Evolutionary conservation across 1,139 yeast species (phyloP).

Genomic region (Geotrichum aggregatum): DNA sequence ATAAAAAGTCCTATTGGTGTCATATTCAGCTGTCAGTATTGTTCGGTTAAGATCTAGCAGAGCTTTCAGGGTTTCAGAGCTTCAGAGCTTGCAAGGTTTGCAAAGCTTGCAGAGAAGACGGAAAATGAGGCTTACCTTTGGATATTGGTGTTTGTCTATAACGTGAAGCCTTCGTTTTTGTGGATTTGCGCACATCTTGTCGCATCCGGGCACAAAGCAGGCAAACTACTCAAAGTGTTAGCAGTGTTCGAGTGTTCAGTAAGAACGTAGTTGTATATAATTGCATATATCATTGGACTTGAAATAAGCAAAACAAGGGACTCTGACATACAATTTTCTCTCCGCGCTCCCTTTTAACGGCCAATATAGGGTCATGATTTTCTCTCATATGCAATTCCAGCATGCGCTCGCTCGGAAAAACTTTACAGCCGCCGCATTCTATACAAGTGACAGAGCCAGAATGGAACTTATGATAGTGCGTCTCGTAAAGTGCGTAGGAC

Average conservation of each 20-base stretch:
- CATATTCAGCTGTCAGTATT: neutral
- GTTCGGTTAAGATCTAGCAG: too few species aligned
- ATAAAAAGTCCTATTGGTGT: constrained; percentile 17
- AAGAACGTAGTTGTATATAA: too few species aligned
- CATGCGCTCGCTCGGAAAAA: constrained; percentile 44
- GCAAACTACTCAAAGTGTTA: constrained; percentile 30
- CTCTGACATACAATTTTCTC: constrained; percentile 34
- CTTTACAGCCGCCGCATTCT: constrained; percentile 43
- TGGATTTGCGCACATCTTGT: constrained; percentile 38
- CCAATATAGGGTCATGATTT: constrained; percentile 50
- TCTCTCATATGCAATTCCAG: constrained; percentile 53
- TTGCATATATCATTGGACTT: neutral
- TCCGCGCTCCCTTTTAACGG: constrained; percentile 42
- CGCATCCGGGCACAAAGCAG: constrained; percentile 46
- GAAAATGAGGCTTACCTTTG: constrained; percentile 35
- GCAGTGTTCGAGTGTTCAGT: neutral
- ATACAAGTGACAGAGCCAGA: constrained; percentile 36
- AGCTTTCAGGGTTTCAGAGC: too few species aligned
- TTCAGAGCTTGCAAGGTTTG: too few species aligned
- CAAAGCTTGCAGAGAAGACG: too few species aligned
- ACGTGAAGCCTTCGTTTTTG: constrained; percentile 48
- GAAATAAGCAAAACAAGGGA: too few species aligned
- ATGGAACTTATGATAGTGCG: constrained; percentile 28
- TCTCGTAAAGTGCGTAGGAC: constrained; percentile 25
- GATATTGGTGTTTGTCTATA: constrained; percentile 51